Conservation (phyloP, 257 asterid species). For the Misopates orontium region DNA sequence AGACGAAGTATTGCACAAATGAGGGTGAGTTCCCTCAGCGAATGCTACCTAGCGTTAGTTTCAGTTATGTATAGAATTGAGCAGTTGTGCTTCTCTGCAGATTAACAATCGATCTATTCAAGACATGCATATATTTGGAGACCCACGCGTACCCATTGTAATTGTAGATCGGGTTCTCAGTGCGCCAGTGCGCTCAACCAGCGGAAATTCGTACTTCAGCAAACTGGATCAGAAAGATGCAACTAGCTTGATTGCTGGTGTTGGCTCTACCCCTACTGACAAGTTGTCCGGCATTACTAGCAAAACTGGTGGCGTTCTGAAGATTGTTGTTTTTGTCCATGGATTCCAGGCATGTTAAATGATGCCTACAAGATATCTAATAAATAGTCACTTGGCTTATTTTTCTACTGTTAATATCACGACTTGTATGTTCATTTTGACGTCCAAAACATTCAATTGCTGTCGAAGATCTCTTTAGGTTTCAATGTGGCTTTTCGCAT, state of each 20-base stretch:
- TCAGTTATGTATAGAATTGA: conserved; percentile 22
- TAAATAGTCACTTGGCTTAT: neutral
- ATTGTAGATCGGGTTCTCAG: conserved; percentile 79
- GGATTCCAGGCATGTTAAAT: conserved; percentile 83
- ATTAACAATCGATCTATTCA: conserved; percentile 86
- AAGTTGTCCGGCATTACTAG: conserved; percentile 44
- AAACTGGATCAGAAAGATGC: conserved; percentile 47
- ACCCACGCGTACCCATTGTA: conserved; percentile 83
- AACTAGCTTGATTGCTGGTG: conserved; percentile 35
- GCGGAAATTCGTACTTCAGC: conserved; percentile 65
- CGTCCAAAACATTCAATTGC: no score
- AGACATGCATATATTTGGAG: conserved; percentile 91
- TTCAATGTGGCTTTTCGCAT: no score
- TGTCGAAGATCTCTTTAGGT: no score
- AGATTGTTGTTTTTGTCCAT: conserved; percentile 91
- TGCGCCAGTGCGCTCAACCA: conserved; percentile 64
- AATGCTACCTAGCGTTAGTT: conserved; percentile 8
- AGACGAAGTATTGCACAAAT: conserved; percentile 95
- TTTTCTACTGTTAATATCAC: no score
- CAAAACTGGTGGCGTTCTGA: conserved; percentile 75
- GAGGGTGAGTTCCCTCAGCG: conserved; percentile 60
- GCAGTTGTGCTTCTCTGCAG: conserved; percentile 44
- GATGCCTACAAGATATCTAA: conserved; percentile 14
- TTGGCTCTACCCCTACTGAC: conserved; percentile 43
- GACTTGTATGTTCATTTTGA: no score